Percentiles rank a stretch among this genome's conserved stretches.
Conservation (phyloP, 179 eudicot genomes). For the Nepenthes alata region DNA sequence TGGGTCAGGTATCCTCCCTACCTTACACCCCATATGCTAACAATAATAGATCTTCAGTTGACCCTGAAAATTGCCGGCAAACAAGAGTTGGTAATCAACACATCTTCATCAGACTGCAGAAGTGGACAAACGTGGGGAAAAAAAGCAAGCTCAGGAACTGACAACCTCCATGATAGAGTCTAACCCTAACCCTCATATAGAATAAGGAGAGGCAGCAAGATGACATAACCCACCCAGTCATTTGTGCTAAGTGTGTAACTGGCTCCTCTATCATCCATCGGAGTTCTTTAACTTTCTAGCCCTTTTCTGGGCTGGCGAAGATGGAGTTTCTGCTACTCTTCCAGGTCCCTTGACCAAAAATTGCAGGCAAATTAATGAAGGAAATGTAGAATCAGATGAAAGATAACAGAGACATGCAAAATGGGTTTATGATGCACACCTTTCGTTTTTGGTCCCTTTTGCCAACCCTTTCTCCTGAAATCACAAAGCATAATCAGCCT, state of each 20-base stretch:
- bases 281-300: slow-evolving; percentile 67
- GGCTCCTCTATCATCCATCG: slow-evolving; percentile 32
- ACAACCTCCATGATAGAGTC: no score
- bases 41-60: no score
- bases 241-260: not conserved
- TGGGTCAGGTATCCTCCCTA: no score
- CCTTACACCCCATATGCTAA: no score
- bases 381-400: not conserved
- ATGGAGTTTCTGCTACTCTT: slow-evolving; percentile 59
- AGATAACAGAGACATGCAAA: not conserved
- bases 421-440: slow-evolving; percentile 20
- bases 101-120: no score
- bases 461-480: slow-evolving; percentile 68
- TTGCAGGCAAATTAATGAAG: not conserved
- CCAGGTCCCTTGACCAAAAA: slow-evolving; percentile 52
- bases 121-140: no score
- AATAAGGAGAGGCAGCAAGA: no score
- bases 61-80: no score
- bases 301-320: slow-evolving; percentile 80
- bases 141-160: no score
- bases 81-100: no score
- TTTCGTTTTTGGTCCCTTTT: slow-evolving; percentile 90
- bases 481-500: not conserved
- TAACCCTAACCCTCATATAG: no score
- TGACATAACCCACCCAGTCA: no score